Evolutionary conservation across 768 basidiomycete genomes (phyloP).

Genomic region (Xerocomus spinulosus): DNA sequence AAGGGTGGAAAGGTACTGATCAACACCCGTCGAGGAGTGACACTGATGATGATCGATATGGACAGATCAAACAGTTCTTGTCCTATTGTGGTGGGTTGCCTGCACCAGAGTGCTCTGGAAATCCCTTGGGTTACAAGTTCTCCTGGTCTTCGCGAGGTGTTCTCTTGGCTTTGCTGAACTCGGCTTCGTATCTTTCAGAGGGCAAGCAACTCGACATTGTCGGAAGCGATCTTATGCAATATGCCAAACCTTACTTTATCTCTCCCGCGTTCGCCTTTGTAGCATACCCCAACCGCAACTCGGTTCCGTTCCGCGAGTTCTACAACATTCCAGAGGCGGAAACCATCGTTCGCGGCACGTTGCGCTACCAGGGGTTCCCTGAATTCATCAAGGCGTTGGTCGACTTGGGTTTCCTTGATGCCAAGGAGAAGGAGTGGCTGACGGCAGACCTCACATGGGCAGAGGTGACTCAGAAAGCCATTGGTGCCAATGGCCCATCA

Average conservation of each 20-base stretch:
- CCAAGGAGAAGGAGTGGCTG: conserved; percentile 73
- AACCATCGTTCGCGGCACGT: conserved; percentile 86
- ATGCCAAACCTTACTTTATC: conserved; percentile 92
- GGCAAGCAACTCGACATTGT: conserved; percentile 61
- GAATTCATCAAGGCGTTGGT: conserved; percentile 88
- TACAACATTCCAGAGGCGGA: conserved; percentile 94
- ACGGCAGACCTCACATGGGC: conserved; percentile 74
- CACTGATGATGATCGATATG: background rate
- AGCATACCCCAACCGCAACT: conserved; percentile 95
- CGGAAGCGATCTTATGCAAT: conserved; percentile 83
- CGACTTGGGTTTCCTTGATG: conserved; percentile 81
- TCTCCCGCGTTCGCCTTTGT: conserved; percentile 95
- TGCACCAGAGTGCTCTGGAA: conserved; percentile 83
- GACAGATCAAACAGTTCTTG: conserved; percentile 80
- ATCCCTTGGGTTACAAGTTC: conserved; percentile 98
- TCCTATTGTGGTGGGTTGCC: conserved; percentile 97
- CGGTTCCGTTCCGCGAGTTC: conserved; percentile 81
- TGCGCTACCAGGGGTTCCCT: conserved; percentile 96
- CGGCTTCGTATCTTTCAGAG: conserved; percentile 71
- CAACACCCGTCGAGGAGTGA: background rate
- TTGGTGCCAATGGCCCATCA: conserved; percentile 59
- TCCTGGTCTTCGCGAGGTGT: conserved; percentile 98
- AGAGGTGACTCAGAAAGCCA: conserved; percentile 71
- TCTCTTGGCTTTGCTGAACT: conserved; percentile 89
- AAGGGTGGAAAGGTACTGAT: conserved; percentile 82